Conservation (phyloP, 345 rosid species). For the Carallia brachiata region DNA sequence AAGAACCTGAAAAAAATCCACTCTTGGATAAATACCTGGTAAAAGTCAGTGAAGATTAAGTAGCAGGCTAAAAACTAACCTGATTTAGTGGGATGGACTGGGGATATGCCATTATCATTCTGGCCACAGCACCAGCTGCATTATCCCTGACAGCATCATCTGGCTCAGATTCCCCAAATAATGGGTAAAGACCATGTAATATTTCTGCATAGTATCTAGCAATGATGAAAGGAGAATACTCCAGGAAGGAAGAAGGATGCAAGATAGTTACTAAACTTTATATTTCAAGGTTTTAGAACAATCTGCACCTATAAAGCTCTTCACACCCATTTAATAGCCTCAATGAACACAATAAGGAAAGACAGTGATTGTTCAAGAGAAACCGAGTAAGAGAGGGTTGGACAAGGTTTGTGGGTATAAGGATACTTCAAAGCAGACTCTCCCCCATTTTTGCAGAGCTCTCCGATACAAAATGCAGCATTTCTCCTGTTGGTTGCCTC, state of each 20-base stretch:
- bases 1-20: constrained; percentile 59
- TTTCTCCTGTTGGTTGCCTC: constrained; percentile 94
- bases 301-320: neutral
- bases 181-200: constrained; percentile 66
- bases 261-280: neutral
- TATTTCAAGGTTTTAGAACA: neutral
- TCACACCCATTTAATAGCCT: neutral
- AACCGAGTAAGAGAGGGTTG: neutral
- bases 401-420: constrained; percentile 19
- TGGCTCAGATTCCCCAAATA: constrained; percentile 92
- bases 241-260: neutral
- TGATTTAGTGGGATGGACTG: constrained; percentile 85
- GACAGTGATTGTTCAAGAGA: neutral
- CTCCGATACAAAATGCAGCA: constrained; percentile 98
- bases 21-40: neutral
- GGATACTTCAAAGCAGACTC: constrained; percentile 86
- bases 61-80: constrained; percentile 34
- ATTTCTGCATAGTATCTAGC: constrained; percentile 74
- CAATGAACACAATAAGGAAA: neutral
- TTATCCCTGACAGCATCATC: constrained; percentile 96
- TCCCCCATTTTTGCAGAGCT: constrained; percentile 92
- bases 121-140: constrained; percentile 98
- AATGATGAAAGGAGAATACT: constrained; percentile 42
- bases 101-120: constrained; percentile 93
- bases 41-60: neutral